These are phyloP conservation scores for Phialophora chinensis DNA, from an alignment of 2,329 filamentous ascomycete species.

Conservation along the genomic window DNA sequence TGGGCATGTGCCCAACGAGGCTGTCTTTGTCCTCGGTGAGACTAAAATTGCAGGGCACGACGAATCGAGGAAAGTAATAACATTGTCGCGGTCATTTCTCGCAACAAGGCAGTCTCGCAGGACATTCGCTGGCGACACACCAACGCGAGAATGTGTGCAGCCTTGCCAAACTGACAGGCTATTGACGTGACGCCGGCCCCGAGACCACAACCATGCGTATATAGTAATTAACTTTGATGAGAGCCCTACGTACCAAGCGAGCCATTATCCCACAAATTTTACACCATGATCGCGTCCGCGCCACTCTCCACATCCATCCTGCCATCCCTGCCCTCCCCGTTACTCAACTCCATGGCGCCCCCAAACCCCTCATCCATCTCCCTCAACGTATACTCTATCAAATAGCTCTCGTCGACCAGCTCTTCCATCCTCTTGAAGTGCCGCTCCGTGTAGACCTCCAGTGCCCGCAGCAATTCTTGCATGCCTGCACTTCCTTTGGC, in stretches of 20 bases:
- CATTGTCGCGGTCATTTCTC: background rate
- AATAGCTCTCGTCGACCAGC: constrained; percentile 88
- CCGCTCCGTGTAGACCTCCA: constrained; percentile 88
- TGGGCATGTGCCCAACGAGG: too few relatives aligned
- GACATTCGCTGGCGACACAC: background rate
- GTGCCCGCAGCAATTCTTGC: constrained; percentile 83
- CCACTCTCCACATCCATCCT: constrained; percentile 6
- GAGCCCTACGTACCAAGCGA: background rate
- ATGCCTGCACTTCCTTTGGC: constrained; percentile 46
- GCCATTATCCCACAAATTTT: background rate
- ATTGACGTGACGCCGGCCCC: background rate
- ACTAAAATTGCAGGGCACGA: background rate
- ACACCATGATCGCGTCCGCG: constrained; percentile 31
- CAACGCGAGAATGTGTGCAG: background rate
- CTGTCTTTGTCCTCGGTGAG: background rate
- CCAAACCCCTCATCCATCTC: constrained; percentile 80
- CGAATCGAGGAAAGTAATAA: too few relatives aligned
- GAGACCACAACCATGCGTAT: background rate
- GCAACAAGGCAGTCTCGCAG: background rate
- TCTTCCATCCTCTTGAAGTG: constrained; percentile 92
- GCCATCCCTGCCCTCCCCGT: constrained; percentile 17
- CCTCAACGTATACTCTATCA: constrained; percentile 89
- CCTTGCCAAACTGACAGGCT: background rate
- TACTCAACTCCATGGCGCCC: constrained; percentile 42
- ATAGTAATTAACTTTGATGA: background rate